These are phyloP conservation scores for Aphanomyces astaci DNA, from an alignment of 352 stramenopile species.

Conservation along the genomic window DNA sequence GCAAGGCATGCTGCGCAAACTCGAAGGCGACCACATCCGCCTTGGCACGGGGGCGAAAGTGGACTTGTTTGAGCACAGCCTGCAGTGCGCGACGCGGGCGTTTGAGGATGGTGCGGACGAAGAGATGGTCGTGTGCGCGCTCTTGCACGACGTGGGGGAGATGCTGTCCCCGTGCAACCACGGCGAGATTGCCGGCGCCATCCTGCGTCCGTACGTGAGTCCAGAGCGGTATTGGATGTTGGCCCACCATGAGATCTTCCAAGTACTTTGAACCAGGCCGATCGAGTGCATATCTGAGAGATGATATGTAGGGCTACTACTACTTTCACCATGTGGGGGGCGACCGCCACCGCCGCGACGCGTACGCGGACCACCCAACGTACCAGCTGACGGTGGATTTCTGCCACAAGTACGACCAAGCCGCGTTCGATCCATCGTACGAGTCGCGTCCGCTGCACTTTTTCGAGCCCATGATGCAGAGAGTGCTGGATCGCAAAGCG, in stretches of 20 bases:
- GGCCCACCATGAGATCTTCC: conserved; percentile 26
- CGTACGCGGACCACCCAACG: conserved; percentile 12
- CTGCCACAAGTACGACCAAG: conserved; percentile 26
- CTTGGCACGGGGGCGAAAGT: conserved; percentile 22
- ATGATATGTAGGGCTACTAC: conserved; percentile 21
- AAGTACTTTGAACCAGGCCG: neutral
- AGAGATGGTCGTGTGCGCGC: conserved; percentile 25
- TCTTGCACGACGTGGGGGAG: conserved; percentile 27
- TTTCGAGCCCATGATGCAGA: conserved; percentile 22
- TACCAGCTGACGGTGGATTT: conserved; percentile 23
- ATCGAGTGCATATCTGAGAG: neutral
- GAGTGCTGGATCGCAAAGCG: conserved; percentile 17
- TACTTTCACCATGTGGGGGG: conserved; percentile 25
- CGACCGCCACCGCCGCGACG: conserved; percentile 14
- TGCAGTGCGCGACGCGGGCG: conserved; percentile 23
- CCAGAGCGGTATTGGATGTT: conserved; percentile 24
- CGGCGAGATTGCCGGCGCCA: conserved; percentile 23
- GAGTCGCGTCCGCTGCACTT: neutral
- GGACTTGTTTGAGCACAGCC: conserved; percentile 25
- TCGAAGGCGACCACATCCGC: conserved; percentile 23
- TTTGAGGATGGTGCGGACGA: conserved; percentile 20
- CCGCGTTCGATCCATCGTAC: conserved; percentile 18
- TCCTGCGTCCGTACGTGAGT: conserved; percentile 24
- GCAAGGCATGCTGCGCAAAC: conserved; percentile 16
- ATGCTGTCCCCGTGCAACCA: conserved; percentile 25